phyloP scores from a whole-genome alignment of 495 filamentous ascomycete species.

The Penicillium samsonianum region DNA sequence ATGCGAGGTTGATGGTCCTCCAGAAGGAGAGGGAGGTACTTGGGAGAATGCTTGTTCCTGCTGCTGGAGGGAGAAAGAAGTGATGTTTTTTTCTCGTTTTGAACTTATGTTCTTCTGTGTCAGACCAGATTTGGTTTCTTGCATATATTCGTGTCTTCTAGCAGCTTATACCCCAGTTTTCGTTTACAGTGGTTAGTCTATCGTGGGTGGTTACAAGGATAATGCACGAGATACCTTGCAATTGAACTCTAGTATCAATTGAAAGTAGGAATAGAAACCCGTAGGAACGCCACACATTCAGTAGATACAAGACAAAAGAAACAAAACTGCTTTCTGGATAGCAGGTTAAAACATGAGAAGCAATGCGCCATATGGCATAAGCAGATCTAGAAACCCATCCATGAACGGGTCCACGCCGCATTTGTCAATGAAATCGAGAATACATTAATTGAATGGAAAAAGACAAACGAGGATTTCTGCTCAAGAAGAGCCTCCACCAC shows the following conservation, averaged over 20 bases:
- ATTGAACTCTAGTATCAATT: neutral
- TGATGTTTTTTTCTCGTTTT: slow-evolving; percentile 15
- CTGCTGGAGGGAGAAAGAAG: slow-evolving; percentile 33
- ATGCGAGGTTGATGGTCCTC: slow-evolving; percentile 49
- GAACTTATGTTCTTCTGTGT: neutral
- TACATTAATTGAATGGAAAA: slow-evolving; percentile 17
- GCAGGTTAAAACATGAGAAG: neutral
- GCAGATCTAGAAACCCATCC: neutral
- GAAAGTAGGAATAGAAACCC: neutral
- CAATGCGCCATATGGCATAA: neutral
- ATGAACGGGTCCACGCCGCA: neutral
- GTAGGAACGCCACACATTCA: slow-evolving; percentile 12
- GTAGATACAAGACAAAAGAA: slow-evolving; percentile 23
- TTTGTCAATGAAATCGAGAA: slow-evolving; percentile 10
- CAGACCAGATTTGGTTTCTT: neutral
- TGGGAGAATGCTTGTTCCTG: slow-evolving; percentile 39
- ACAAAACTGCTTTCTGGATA: neutral
- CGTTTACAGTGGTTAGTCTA: neutral
- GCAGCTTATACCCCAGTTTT: slow-evolving; percentile 8
- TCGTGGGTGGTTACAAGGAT: neutral
- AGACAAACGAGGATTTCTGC: slow-evolving; percentile 16
- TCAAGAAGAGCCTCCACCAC: slow-evolving; percentile 24
- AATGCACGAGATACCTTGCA: slow-evolving; percentile 1
- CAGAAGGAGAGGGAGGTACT: slow-evolving; percentile 47
- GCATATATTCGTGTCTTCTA: neutral